Base-by-base conservation (phyloP, 305 asterid genomes). In the Fraxinus nigra region DNA sequence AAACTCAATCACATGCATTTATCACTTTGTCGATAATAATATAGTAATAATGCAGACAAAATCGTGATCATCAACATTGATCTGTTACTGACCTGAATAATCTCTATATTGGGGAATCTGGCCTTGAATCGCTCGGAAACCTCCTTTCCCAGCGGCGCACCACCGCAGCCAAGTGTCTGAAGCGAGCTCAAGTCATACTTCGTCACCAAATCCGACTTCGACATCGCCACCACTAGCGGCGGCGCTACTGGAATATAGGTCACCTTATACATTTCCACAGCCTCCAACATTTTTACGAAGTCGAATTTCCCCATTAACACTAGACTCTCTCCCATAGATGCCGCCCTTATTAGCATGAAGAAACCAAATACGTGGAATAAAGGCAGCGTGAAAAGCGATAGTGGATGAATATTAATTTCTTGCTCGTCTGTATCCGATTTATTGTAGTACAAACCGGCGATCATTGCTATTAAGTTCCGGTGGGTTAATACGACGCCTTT, bases 341-440 rank as follows among this genome's bases (percentile, higher is more conserved):
- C 89, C 30, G 91, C 87, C 80, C 94, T 87, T 1, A 95, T 70
- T 76, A 95, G 81, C 97, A 92, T 92, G 51, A 89, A 89, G 56
- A 93, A 90, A 3, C 99, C 99, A n/a, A 92, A 93, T 7, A 95
- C 99, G 35, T 95, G 99, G 85, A 92, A 95, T 90, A 95, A 48
- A n/a, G 99, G 98, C 81, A 93, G 1, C 61, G 93, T 86, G 76
- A 94, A 91, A 2, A 95, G 90, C 37, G 92, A 85, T 0, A 90
- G 92, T 0, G 78, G 82, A 1, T 75, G 87, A n/a, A 56, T 51
- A 26, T 75, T 77, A 24, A 14, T 75, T 3, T 54, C 83, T 30
- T 80, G 61, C 11, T 67, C 85, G 1, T 69, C 73, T 0, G 13
- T 5, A 0, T 33, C 20, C 24, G 28, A 30, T 26, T 46, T 90